Evolutionary conservation across 2,329 filamentous ascomycete genomes (phyloP).

Genomic region (Cladosporium halotolerans): DNA sequence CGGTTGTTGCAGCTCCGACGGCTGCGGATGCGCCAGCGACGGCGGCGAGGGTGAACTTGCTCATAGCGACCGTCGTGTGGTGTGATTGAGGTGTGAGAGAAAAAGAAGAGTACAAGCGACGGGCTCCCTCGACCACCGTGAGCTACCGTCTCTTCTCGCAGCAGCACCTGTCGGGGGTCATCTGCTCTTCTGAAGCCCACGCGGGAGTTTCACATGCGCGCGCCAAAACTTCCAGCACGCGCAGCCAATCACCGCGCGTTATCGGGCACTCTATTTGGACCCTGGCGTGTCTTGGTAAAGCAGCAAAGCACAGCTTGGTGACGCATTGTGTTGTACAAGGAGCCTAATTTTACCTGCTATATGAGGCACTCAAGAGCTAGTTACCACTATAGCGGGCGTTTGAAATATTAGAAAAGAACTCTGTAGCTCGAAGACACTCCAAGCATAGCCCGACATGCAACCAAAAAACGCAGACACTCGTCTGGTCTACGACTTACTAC

Average conservation of each 20-base stretch:
- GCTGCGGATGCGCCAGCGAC: slow-evolving; percentile 44
- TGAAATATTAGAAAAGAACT: no score
- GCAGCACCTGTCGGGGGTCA: slow-evolving; percentile 1
- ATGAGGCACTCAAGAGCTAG: no score
- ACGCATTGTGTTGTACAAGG: no score
- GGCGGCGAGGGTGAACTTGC: slow-evolving; percentile 45
- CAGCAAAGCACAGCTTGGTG: no score
- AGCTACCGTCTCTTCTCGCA: neutral
- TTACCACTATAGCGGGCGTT: no score
- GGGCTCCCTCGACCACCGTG: neutral
- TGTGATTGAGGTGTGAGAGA: neutral
- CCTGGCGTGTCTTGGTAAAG: no score
- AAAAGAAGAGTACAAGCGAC: neutral
- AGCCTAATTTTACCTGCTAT: no score
- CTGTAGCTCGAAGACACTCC: no score
- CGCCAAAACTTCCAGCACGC: neutral
- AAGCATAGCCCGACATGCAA: no score
- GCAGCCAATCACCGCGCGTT: slow-evolving; percentile 1
- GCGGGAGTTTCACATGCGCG: slow-evolving; percentile 5
- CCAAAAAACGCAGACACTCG: no score
- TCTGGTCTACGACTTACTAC: no score
- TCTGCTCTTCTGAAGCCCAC: neutral
- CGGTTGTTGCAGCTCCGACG: slow-evolving; percentile 44
- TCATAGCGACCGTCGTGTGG: slow-evolving; percentile 31
- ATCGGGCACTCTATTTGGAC: no score